Base-by-base conservation (phyloP, 352 stramenopile genomes). In the Phytophthora cryptogea region DNA sequence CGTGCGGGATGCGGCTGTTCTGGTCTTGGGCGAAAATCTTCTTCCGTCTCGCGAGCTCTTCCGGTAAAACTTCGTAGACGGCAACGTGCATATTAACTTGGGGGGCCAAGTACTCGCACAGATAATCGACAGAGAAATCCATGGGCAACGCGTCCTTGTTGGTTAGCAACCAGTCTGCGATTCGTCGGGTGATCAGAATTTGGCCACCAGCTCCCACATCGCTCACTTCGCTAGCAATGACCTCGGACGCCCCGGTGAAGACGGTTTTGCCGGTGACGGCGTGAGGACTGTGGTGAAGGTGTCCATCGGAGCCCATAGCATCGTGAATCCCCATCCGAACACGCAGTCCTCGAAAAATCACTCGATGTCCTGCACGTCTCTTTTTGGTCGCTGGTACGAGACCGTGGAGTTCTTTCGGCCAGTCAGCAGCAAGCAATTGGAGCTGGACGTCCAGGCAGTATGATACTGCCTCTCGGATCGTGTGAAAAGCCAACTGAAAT, bases 401-500 rank as follows among this genome's bases (percentile, higher is more conserved):
- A 11, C 68, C 63, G 26, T 88, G 61, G 17, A 90, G 67, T 26
- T 86, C 72, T 27, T 86, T 86, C 6, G 81, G 78, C 81, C 81
- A 90, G 14, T 78, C 63, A 1, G 74, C 76, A 4, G 65, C 60
- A 26, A 91, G 54, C 42, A 89, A 54, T 20, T 81, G 66, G 32
- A 86, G 49, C 55, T 89, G 80, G 4, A 86, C 76, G 26, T 82
- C 70, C n/a, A 89, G 28, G 41, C 73, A 85, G 44, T 89, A 89
- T 8, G 70, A 72, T 4, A 87, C 74, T 0, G 80, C 83, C 41
- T 92, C 83, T 3, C 59, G 63, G 35, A 88, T 76, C 26, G 71
- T 86, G 52, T 87, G 83, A 41, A 92, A 92, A 3, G 76, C 80
- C 13, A 92, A 35, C 17, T 90, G 80, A 59, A 92, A 92, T 3